phyloP scores from a whole-genome alignment of 192 early-diverging fungal species.

The Coemansia aciculifera region DNA sequence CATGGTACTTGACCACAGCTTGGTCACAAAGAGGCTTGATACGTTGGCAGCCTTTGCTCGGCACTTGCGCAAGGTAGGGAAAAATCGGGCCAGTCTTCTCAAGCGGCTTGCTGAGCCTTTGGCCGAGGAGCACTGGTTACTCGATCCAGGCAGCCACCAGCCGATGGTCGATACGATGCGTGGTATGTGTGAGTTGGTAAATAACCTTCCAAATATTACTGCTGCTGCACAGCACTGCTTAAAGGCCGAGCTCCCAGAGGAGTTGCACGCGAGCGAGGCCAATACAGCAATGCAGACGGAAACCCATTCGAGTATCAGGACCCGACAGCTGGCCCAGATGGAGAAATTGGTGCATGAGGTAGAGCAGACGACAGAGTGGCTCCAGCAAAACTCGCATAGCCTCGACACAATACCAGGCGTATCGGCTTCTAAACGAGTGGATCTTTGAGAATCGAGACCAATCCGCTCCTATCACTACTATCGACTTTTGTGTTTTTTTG shows the following conservation, averaged over 20 bases:
- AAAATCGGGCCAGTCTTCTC: constrained; percentile 29
- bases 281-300: not conserved
- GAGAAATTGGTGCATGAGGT: constrained; percentile 39
- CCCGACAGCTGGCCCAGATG: constrained; percentile 40
- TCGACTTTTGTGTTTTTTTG: constrained; percentile 93
- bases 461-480: constrained; percentile 69
- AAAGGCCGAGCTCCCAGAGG: not conserved
- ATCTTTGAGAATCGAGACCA: constrained; percentile 87
- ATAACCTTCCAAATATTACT: constrained; percentile 26
- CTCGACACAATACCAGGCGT: constrained; percentile 1
- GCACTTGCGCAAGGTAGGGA: constrained; percentile 32
- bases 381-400: constrained; percentile 3
- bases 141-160: constrained; percentile 36
- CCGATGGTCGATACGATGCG: constrained; percentile 39
- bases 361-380: constrained; percentile 26
- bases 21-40: constrained; percentile 21
- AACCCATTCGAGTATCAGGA: not conserved
- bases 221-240: constrained; percentile 30
- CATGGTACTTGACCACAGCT: constrained; percentile 27
- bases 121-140: constrained; percentile 48
- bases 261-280: not conserved
- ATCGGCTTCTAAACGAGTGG: constrained; percentile 58
- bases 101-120: constrained; percentile 36
- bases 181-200: constrained; percentile 32
- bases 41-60: constrained; percentile 21